phyloP scores from a whole-genome alignment of 2,329 filamentous ascomycete genomes.

The Colletotrichum australisinense region DNA sequence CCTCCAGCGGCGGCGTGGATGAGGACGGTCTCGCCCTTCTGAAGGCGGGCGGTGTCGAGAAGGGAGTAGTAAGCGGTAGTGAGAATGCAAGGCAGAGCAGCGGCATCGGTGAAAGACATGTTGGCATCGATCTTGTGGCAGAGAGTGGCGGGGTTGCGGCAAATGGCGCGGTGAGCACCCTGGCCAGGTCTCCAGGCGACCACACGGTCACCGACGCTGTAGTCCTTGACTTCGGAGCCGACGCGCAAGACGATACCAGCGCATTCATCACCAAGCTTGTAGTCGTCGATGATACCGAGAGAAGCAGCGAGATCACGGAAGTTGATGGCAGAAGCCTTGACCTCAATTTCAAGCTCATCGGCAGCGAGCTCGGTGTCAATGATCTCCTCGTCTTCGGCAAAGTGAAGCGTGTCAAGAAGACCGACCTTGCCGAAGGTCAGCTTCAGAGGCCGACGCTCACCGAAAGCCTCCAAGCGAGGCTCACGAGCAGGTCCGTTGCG shows the following conservation, averaged over 20 bases:
- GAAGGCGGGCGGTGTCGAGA: slow-evolving; percentile 40
- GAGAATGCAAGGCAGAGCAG: slow-evolving; percentile 41
- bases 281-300: slow-evolving; percentile 40
- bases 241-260: slow-evolving; percentile 37
- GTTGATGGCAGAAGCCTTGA: slow-evolving; percentile 47
- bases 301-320: slow-evolving; percentile 49
- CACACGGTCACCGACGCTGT: slow-evolving; percentile 48
- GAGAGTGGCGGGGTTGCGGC: slow-evolving; percentile 42
- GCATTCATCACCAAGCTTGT: slow-evolving; percentile 41
- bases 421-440: slow-evolving; percentile 39
- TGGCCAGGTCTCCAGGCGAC: slow-evolving; percentile 36
- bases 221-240: slow-evolving; percentile 36
- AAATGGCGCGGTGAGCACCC: slow-evolving; percentile 42
- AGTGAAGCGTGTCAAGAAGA: slow-evolving; percentile 43
- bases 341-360: slow-evolving; percentile 46
- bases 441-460: slow-evolving; percentile 31
- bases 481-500: slow-evolving; percentile 40
- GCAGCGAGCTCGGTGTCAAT: slow-evolving; percentile 31
- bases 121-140: slow-evolving; percentile 43
- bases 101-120: slow-evolving; percentile 41
- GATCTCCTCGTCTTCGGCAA: slow-evolving; percentile 41
- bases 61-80: slow-evolving; percentile 42
- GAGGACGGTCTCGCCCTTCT: slow-evolving; percentile 50
- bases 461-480: slow-evolving; percentile 37
- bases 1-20: slow-evolving; percentile 52